Base-by-base conservation (phyloP, 768 basidiomycete genomes). In the Suillus cothurnatus region DNA sequence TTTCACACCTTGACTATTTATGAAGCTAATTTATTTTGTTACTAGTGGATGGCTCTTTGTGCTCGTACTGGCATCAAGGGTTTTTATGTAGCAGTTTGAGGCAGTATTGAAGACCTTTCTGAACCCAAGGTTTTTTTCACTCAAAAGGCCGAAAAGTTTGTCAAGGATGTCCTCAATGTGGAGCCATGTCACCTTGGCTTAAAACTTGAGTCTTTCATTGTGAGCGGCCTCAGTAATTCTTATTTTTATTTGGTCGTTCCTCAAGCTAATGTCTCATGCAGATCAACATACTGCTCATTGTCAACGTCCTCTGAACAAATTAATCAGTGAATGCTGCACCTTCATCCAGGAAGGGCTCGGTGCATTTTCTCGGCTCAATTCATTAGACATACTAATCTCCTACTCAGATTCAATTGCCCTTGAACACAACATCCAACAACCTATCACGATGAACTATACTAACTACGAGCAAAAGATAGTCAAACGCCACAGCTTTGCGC, bases 91-190 rank as follows among this genome's bases (percentile, higher is more conserved):
- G 60, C 26, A 6, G 60, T 61, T 19, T 11, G 21, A 9, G 39
- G 39, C 2, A 19, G 60, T 8, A 26, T 61, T 38, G 60, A 61
- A 49, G 60, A 61, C 19, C 41, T 38, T 28, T 32, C 60, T n/a
- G 60, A 61, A 19, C 60, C 60, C 32, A 61, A 61, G 60, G 11
- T 61, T 11, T 61, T 61, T 28, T 36, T 61, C 17, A 57, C 60
- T 28, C 21, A 61, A 4, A 61, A 61, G 41, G 60, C 34, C 7
- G 39, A 61, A 28, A 36, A 61, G 26, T 61, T 61, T 19, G 17
- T 6, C 1, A 39, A 36, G 26, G 60, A 36, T 11, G 4, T 61
- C 26, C 60, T 61, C 26, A 14, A 43, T 17, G 21, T 38, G 32
- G 60, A 61, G 21, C 39, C 60, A 28, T 5, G 11, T 19, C 21